Evolutionary conservation across 1,284 basidiomycete species (phyloP).

Genomic region (Tilletia horrida): DNA sequence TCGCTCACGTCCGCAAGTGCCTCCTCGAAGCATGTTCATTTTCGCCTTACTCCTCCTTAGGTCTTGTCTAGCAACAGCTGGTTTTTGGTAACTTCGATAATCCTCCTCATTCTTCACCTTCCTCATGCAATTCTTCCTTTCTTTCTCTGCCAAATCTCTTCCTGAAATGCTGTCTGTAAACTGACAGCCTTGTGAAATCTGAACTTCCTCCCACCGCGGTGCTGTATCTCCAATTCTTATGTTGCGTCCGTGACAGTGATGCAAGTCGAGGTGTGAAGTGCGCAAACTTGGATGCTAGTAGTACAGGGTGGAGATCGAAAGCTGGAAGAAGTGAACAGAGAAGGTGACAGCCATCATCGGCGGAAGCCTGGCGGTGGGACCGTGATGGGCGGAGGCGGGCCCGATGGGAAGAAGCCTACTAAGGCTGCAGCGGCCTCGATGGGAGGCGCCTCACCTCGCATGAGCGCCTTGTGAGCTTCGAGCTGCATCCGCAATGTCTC

Average conservation of each 20-base stretch:
- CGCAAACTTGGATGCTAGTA: too few relatives aligned
- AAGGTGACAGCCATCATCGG: neutral
- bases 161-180: too few relatives aligned
- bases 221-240: too few relatives aligned
- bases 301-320: too few relatives aligned
- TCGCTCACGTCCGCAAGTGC: too few relatives aligned
- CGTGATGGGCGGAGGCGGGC: neutral
- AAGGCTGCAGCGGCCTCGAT: constrained; percentile 59
- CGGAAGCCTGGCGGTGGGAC: constrained; percentile 5
- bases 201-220: too few relatives aligned
- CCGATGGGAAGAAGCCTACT: constrained; percentile 9
- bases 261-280: neutral
- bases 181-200: too few relatives aligned
- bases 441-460: constrained; percentile 64
- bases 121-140: too few relatives aligned
- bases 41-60: neutral
- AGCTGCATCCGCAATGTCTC: constrained; percentile 81
- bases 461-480: constrained; percentile 83
- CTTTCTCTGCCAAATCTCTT: too few relatives aligned
- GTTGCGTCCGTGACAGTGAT: neutral
- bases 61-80: too few relatives aligned
- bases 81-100: too few relatives aligned
- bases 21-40: neutral
- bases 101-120: too few relatives aligned
- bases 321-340: neutral